Percentiles rank a stretch among this genome's conserved stretches.
phyloP scores from a whole-genome alignment of 169 alveolate species.

The Miamiensis avidus region DNA sequence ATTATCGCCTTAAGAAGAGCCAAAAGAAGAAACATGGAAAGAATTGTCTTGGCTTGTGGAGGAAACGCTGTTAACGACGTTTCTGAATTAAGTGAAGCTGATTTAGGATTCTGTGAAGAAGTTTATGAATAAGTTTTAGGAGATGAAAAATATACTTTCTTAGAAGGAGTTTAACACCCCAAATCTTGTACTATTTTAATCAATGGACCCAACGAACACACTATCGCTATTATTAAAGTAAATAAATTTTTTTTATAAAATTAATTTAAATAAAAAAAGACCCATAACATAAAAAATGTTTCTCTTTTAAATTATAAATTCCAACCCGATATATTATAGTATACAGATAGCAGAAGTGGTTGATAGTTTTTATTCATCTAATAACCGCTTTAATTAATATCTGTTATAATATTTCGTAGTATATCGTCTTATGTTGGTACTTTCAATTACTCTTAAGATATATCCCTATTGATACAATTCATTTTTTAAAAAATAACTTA shows the following conservation, averaged over 20 bases:
- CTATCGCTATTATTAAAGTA: constrained; percentile 80
- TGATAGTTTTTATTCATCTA: too few species aligned
- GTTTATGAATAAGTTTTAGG: constrained; percentile 96
- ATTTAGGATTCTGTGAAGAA: constrained; percentile 96
- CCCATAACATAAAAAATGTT: not conserved
- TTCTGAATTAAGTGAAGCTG: constrained; percentile 94
- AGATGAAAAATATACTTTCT: constrained; percentile 98
- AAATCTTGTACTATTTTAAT: constrained; percentile 96
- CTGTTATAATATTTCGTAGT: not conserved
- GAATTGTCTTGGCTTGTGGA: constrained; percentile 98
- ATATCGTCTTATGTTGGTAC: not conserved
- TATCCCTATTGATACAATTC: not conserved
- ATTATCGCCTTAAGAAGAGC: constrained; percentile 97
- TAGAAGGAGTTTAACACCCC: constrained; percentile 97
- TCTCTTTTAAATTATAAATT: not conserved
- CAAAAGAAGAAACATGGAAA: constrained; percentile 98
- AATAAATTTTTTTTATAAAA: too few species aligned
- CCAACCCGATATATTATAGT: not conserved
- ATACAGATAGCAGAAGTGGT: not conserved
- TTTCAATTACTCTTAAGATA: not conserved
- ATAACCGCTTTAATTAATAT: too few species aligned
- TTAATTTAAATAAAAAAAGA: not conserved
- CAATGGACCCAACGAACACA: constrained; percentile 98
- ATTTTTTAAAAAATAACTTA: too few species aligned
- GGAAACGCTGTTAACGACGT: constrained; percentile 98